Percentiles rank a stretch among this genome's conserved stretches.
phyloP scores from a whole-genome alignment of 768 basidiomycete species.

The Dictyophora rubrovolvata region DNA sequence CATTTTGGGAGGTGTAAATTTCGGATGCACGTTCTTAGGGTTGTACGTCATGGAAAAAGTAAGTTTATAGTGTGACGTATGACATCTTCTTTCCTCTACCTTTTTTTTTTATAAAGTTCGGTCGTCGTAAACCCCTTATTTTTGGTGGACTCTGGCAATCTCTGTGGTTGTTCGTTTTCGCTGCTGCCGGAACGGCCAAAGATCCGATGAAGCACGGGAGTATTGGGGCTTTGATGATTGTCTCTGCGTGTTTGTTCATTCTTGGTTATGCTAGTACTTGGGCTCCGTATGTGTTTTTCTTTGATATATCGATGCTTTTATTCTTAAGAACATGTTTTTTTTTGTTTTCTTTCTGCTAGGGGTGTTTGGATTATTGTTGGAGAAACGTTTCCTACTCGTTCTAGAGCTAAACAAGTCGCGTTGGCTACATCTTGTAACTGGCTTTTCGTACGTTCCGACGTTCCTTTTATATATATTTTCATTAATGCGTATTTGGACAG shows the following conservation, averaged over 20 bases:
- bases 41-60: slow-evolving; percentile 63
- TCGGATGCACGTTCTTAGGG: slow-evolving; percentile 61
- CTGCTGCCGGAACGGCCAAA: slow-evolving; percentile 57
- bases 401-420: slow-evolving; percentile 61
- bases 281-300: slow-evolving; percentile 37
- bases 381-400: slow-evolving; percentile 66
- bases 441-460: slow-evolving; percentile 29
- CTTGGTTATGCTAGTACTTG: slow-evolving; percentile 62
- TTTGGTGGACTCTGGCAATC: slow-evolving; percentile 63
- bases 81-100: background rate
- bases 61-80: slow-evolving; percentile 15
- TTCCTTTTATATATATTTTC: background rate
- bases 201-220: slow-evolving; percentile 35
- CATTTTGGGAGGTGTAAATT: slow-evolving; percentile 67
- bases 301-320: background rate
- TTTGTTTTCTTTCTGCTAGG: slow-evolving; percentile 13
- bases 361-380: slow-evolving; percentile 72
- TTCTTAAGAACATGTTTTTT: background rate
- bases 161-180: slow-evolving; percentile 62
- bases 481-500: slow-evolving; percentile 11
- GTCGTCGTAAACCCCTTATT: slow-evolving; percentile 54
- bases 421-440: slow-evolving; percentile 58
- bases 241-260: slow-evolving; percentile 63
- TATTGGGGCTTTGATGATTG: slow-evolving; percentile 57
- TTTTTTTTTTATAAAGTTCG: slow-evolving; percentile 33